Percentiles rank a stretch among this genome's conserved stretches.
phyloP scores from a whole-genome alignment of 139 green algal species.

The Coccomyxa sp. region DNA sequence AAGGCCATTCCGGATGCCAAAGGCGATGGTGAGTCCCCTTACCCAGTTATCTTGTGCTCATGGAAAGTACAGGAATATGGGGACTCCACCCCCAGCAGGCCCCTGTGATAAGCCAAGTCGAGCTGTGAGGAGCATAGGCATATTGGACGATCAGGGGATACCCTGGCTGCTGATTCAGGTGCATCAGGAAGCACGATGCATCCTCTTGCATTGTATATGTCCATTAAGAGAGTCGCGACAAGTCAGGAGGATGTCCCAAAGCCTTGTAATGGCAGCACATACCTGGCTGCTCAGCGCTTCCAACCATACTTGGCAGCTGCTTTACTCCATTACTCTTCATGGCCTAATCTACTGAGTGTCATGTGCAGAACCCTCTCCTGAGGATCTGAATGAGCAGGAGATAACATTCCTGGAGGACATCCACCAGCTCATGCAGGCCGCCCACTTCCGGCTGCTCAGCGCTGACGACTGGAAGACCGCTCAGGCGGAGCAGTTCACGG shows the following conservation, averaged over 20 bases:
- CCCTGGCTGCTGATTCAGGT: neutral
- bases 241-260: too few species aligned
- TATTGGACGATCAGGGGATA: neutral
- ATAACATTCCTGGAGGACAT: conserved; percentile 58
- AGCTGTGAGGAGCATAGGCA: too few species aligned
- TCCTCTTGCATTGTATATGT: neutral
- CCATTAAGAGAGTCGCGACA: too few species aligned
- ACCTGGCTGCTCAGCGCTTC: neutral
- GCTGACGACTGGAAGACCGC: conserved; percentile 58
- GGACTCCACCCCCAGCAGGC: too few species aligned
- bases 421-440: conserved; percentile 47
- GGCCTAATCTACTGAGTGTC: neutral
- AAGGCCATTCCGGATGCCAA: neutral
- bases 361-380: neutral
- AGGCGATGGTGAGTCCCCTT: conserved; percentile 4
- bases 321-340: neutral
- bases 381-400: conserved; percentile 47
- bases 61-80: too few species aligned
- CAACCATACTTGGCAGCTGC: neutral
- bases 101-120: too few species aligned
- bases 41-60: too few species aligned
- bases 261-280: too few species aligned
- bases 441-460: conserved; percentile 59
- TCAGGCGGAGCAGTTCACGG: conserved; percentile 57
- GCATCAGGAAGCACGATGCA: neutral